Conservation (phyloP, 306 rosid genomes). For the Fragaria nilgerrensis region DNA sequence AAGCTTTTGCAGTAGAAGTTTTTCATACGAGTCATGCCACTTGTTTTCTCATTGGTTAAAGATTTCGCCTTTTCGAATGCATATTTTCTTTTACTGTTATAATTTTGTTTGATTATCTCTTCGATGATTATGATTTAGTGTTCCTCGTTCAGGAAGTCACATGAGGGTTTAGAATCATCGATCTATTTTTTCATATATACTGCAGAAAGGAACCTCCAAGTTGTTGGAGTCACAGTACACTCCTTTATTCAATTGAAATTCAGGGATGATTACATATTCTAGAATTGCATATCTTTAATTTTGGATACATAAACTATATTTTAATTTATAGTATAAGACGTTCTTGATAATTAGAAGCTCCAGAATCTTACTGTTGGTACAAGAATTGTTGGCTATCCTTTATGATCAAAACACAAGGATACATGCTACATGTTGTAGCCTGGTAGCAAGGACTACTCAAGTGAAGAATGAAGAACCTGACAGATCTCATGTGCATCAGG, state of each 20-base stretch:
- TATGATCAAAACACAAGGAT: no score
- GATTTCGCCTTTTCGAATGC: neutral
- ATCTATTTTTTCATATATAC: neutral
- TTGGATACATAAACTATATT: neutral
- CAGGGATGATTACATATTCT: neutral
- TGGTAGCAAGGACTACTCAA: no score
- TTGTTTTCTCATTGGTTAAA: neutral
- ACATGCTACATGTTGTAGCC: no score
- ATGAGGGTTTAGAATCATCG: neutral
- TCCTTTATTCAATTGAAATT: neutral
- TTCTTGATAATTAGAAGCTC: slow-evolving; percentile 16
- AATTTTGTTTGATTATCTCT: no score
- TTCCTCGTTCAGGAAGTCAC: neutral
- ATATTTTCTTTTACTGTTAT: no score
- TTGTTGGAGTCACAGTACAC: neutral
- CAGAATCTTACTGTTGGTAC: no score
- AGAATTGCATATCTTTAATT: neutral
- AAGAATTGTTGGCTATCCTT: no score
- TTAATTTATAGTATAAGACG: neutral
- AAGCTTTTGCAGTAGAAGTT: neutral
- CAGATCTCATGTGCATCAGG: no score
- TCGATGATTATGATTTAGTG: neutral
- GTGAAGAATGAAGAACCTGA: no score
- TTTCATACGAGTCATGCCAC: neutral
- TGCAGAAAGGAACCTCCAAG: neutral